phyloP scores from a whole-genome alignment of 371 early-diverging fungal species.

The Mucor lusitanicus region DNA sequence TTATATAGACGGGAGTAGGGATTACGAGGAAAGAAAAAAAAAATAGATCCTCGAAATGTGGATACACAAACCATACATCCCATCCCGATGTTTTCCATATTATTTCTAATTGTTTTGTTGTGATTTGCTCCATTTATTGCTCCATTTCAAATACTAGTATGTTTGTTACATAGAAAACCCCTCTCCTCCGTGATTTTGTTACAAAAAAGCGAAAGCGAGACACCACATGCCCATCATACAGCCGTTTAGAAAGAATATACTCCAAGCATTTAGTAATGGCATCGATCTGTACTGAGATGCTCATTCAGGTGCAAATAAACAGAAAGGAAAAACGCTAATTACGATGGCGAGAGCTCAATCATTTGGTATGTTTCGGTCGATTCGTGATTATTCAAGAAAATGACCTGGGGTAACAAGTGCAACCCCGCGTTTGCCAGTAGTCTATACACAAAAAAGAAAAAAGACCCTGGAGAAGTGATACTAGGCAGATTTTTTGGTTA shows the following conservation, averaged over 20 bases:
- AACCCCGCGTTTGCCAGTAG: neutral
- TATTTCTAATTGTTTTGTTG: neutral
- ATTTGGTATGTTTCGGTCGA: too few species aligned
- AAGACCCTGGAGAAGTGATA: neutral
- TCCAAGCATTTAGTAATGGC: neutral
- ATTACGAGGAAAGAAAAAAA: neutral
- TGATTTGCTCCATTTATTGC: neutral
- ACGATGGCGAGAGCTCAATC: too few species aligned
- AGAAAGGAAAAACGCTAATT: too few species aligned
- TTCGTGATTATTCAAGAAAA: neutral
- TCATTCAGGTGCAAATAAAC: too few species aligned
- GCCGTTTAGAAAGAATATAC: neutral
- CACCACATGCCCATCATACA: neutral
- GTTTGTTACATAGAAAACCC: neutral
- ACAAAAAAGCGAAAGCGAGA: neutral
- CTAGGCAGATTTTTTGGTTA: neutral
- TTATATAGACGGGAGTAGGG: neutral
- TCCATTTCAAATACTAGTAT: neutral
- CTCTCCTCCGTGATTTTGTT: neutral
- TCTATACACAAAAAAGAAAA: neutral
- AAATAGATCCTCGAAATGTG: neutral
- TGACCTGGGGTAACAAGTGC: neutral
- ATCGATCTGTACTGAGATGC: too few species aligned
- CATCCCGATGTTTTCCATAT: constrained; percentile 2
- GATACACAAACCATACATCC: neutral